These are phyloP conservation scores for Fusarium pininemorale DNA, from an alignment of 2,329 filamentous ascomycete species.

Conservation along the genomic window DNA sequence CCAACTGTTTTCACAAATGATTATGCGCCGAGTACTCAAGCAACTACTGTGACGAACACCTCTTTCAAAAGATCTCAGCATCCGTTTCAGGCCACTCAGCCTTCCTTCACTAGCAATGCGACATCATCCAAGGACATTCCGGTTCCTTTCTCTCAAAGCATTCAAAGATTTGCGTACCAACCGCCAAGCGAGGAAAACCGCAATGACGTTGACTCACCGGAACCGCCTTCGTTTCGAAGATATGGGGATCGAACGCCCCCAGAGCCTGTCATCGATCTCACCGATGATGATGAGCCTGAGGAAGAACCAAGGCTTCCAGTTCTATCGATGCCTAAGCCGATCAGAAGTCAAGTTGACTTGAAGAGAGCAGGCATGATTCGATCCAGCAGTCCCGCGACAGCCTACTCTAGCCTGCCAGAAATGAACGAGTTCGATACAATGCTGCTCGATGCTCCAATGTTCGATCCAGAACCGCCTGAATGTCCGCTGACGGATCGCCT, in stretches of 20 bases:
- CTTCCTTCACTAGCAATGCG: background rate
- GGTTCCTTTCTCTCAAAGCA: constrained; percentile 9
- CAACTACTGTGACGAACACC: constrained; percentile 40
- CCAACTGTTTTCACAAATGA: constrained; percentile 46
- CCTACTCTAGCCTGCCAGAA: constrained; percentile 35
- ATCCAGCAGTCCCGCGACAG: constrained; percentile 20
- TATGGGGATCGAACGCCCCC: constrained; percentile 9
- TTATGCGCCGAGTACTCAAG: constrained; percentile 44
- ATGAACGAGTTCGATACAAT: constrained; percentile 15
- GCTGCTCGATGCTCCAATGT: background rate
- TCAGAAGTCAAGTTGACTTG: background rate
- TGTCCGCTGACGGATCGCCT: constrained; percentile 43
- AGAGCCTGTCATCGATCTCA: constrained; percentile 6
- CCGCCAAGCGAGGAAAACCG: background rate
- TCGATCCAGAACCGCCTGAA: background rate
- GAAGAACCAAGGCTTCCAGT: constrained; percentile 24
- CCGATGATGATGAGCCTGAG: constrained; percentile 1
- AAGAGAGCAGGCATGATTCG: background rate
- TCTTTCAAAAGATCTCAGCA: constrained; percentile 15
- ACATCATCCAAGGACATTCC: background rate
- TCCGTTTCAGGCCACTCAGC: background rate
- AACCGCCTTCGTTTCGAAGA: background rate
- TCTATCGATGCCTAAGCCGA: background rate
- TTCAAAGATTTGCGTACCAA: constrained; percentile 17
- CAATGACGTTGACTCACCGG: background rate